Evolutionary conservation across 75 land plant genomes (phyloP), one percentile per base, ranked within the genome.

Genomic region (Selaginella moellendorffii): DNA sequence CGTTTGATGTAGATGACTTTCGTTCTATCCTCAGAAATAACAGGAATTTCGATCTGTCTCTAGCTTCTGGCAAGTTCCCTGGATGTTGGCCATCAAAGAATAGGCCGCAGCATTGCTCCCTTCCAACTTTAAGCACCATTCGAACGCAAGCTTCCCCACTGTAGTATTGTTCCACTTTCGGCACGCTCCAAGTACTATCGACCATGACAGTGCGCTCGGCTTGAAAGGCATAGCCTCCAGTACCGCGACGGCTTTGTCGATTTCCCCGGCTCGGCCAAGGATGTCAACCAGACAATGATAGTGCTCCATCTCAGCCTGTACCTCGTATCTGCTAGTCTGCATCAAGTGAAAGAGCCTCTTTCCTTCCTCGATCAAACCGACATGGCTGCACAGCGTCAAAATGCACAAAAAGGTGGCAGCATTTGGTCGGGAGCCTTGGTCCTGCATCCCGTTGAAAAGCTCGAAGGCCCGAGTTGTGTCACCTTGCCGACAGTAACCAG

Each of bases 351-450:
- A 77, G 27, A 64, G 52, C 5, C 14, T 28, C 36, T 61, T 46
- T 2, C 82, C 82, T 42, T 80, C 63, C 19, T 72, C 66, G 19
- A 77, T 72, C 9, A 80, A 56, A 27, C 82, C 82, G 24, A 69
- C 70, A 36, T 77, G 76, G 65, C 76, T 65, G 29, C 82, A 80
- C 10, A 72, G 76, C 29, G 66, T 64, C n/a, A 80, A 52, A 24
- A 80, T 36, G 52, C 54, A 63, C 20, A 71, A 28, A 30, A 80
- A 76, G n/a, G 82, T 72, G 42, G 66, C 63, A 26, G 61, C 31
- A 24, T 74, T 69, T 28, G 75, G 29, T 18, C 42, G 27, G 18
- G 65, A 69, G 21, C 62, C 70, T 30, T 22, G 26, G 9, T 54
- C 26, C 51, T 26, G 5, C 30, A 65, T 62, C 17, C 22, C n/a